Conservation (phyloP, 2,329 filamentous ascomycete genomes). For the Sclerotiophoma versabilis region DNA sequence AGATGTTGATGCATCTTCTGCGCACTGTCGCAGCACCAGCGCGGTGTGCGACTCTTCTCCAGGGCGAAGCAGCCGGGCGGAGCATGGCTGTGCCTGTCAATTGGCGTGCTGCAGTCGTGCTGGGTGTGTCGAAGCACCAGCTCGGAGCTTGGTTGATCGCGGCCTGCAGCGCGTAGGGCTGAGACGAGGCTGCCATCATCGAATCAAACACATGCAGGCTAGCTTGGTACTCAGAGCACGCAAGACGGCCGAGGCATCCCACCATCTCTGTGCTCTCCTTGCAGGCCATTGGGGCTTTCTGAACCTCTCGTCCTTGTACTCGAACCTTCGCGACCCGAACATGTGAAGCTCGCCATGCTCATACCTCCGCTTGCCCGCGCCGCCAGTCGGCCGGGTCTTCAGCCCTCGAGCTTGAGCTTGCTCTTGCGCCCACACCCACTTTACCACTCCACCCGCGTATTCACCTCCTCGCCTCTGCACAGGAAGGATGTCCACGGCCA, state of each 20-base stretch:
- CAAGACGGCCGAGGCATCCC: slow-evolving; percentile 9
- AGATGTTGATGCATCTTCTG: slow-evolving; percentile 54
- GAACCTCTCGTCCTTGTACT: neutral
- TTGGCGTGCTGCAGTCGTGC: slow-evolving; percentile 25
- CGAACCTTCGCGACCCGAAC: slow-evolving; percentile 21
- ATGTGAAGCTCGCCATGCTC: slow-evolving; percentile 44
- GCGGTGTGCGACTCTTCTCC: slow-evolving; percentile 30
- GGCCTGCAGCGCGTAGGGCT: slow-evolving; percentile 16
- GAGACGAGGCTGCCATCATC: slow-evolving; percentile 9
- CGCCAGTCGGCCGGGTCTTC: slow-evolving; percentile 39
- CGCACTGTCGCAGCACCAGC: slow-evolving; percentile 28
- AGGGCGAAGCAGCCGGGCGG: slow-evolving; percentile 41
- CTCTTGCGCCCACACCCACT: slow-evolving; percentile 29
- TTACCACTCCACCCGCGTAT: slow-evolving; percentile 47
- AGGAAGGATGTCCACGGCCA: slow-evolving; percentile 53
- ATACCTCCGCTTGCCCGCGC: slow-evolving; percentile 46
- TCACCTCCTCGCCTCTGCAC: slow-evolving; percentile 54
- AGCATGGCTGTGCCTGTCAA: slow-evolving; percentile 41
- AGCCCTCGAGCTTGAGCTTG: slow-evolving; percentile 22
- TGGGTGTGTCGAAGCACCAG: slow-evolving; percentile 11
- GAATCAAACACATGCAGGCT: slow-evolving; percentile 19
- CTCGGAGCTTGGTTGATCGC: slow-evolving; percentile 13
- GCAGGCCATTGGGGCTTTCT: slow-evolving; percentile 14
- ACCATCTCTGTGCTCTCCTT: slow-evolving; percentile 19
- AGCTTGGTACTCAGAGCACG: slow-evolving; percentile 15